These are phyloP conservation scores for Chalciporus sp. DNA, from an alignment of 1,284 basidiomycete genomes.

Conservation along the genomic window DNA sequence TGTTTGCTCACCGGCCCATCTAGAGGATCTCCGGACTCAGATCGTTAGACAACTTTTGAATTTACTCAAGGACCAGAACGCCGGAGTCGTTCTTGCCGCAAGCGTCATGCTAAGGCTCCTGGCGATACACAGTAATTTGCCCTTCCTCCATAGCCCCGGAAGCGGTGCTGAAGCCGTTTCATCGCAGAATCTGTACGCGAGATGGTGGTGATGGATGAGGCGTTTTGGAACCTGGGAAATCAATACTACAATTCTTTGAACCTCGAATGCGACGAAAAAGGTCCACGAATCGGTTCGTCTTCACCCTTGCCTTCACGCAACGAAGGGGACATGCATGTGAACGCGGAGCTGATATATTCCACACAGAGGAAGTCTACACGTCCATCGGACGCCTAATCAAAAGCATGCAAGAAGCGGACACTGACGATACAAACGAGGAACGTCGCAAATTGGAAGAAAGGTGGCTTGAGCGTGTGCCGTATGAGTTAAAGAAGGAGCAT, in stretches of 20 bases:
- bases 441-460: conserved; percentile 15
- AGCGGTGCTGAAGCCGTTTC: background rate
- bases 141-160: background rate
- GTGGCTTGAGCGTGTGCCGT: conserved; percentile 8
- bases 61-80: conserved; percentile 20
- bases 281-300: conserved; percentile 18
- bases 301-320: background rate
- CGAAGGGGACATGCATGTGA: too few relatives aligned
- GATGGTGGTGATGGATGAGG: conserved; percentile 10
- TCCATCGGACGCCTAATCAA: conserved; percentile 28
- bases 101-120: conserved; percentile 17
- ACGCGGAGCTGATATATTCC: background rate
- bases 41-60: conserved; percentile 17
- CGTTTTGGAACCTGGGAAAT: conserved; percentile 19
- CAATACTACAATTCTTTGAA: conserved; percentile 23
- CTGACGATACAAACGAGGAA: background rate
- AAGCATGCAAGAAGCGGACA: conserved; percentile 18
- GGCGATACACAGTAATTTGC: conserved; percentile 19
- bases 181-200: conserved; percentile 20
- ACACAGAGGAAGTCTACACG: conserved; percentile 27
- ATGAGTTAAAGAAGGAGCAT: conserved; percentile 8
- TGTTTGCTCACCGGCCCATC: background rate
- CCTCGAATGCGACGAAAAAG: conserved; percentile 18
- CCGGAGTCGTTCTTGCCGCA: conserved; percentile 20
- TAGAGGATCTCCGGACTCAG: conserved; percentile 10